These are phyloP conservation scores for Cylindrodendrum hubeiense DNA, from an alignment of 2,329 filamentous ascomycete species.

Conservation along the genomic window DNA sequence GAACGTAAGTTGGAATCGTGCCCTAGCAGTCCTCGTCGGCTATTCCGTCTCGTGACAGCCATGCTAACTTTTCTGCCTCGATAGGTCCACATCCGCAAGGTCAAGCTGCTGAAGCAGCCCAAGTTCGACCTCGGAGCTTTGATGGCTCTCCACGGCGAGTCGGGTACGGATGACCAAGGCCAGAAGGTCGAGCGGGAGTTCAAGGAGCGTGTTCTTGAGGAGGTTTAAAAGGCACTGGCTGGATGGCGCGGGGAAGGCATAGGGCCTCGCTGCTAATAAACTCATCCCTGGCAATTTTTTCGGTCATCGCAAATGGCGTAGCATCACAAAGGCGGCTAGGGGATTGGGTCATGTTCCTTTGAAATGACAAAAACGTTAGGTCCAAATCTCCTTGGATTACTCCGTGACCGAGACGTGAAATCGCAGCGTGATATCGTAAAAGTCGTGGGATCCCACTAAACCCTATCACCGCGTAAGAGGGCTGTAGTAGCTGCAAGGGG, in stretches of 20 bases:
- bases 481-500: not conserved
- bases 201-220: conserved; percentile 96
- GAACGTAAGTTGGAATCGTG: conserved; percentile 75
- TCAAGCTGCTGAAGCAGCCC: conserved; percentile 98
- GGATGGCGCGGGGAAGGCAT: conserved; percentile 48
- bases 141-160: conserved; percentile 97
- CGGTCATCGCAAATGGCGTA: conserved; percentile 60
- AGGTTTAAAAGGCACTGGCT: conserved; percentile 77
- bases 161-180: conserved; percentile 92
- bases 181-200: conserved; percentile 99
- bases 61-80: conserved; percentile 17
- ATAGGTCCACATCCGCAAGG: conserved; percentile 99
- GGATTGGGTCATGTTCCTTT: conserved; percentile 56
- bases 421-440: conserved; percentile 30
- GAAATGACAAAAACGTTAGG: conserved; percentile 51
- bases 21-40: not conserved
- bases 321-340: conserved; percentile 57
- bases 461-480: not conserved
- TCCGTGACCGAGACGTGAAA: conserved; percentile 25
- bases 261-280: conserved; percentile 50
- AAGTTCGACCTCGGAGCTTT: conserved; percentile 99
- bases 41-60: not conserved
- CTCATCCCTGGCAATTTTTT: conserved; percentile 56
- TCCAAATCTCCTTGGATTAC: conserved; percentile 41
- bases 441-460: not conserved